Evolutionary conservation across 306 rosid species (phyloP).

Genomic region (Cucumis sativus): DNA sequence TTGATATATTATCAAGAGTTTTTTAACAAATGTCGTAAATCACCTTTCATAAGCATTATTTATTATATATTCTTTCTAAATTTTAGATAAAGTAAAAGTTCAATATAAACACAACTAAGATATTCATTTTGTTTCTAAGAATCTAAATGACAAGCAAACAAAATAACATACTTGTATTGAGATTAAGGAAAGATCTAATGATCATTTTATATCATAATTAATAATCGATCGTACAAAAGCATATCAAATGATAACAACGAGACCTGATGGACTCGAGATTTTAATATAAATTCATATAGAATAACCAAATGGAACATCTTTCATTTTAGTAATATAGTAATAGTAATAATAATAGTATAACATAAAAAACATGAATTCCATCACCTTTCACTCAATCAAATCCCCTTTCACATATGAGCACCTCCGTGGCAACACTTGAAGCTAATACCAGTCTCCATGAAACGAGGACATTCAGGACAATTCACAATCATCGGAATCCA

Average conservation of each 20-base stretch:
- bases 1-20: too few species aligned
- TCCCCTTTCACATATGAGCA: not conserved
- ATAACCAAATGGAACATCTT: not conserved
- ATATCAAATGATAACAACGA: not conserved
- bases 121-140: not conserved
- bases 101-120: too few species aligned
- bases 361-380: not conserved
- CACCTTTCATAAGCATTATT: too few species aligned
- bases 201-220: not conserved
- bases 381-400: not conserved
- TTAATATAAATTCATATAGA: not conserved
- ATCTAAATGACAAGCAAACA: not conserved
- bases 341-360: not conserved
- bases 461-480: constrained; percentile 41
- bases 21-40: too few species aligned
- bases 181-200: not conserved
- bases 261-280: not conserved
- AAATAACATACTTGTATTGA: not conserved
- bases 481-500: constrained; percentile 28
- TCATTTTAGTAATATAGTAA: not conserved
- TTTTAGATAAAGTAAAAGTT: not conserved
- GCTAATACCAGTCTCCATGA: constrained; percentile 45
- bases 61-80: too few species aligned
- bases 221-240: not conserved
- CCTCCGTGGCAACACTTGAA: constrained; percentile 55